A percentile compares a stretch with the other conserved stretches of the same genome.
Conservation (phyloP, 768 basidiomycete species). For the Hericium rajendrae region DNA sequence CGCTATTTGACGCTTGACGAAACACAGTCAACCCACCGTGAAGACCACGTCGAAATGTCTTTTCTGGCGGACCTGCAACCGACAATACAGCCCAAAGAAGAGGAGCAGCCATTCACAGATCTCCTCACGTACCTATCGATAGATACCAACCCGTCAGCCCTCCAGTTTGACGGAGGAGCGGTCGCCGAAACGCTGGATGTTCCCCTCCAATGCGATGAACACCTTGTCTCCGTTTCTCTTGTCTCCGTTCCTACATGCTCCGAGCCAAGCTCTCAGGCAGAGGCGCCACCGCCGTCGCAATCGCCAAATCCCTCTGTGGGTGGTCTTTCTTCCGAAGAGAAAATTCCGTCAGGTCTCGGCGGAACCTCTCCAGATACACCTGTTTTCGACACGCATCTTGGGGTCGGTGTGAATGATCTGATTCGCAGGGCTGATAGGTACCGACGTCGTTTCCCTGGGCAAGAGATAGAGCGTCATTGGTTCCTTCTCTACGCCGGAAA, state of each 20-base stretch:
- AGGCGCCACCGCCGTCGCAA: neutral
- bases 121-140: neutral
- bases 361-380: conserved; percentile 25
- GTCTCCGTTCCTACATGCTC: too few species aligned
- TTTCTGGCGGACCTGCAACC: neutral
- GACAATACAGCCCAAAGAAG: neutral
- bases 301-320: neutral
- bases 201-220: neutral
- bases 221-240: neutral
- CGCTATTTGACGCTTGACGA: conserved; percentile 24
- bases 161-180: neutral
- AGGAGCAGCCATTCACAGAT: neutral
- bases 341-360: neutral
- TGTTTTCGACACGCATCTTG: conserved; percentile 54
- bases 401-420: conserved; percentile 45
- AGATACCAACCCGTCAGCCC: too few species aligned
- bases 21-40: neutral
- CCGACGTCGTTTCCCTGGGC: conserved; percentile 40
- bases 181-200: neutral
- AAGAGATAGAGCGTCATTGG: conserved; percentile 58
- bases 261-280: too few species aligned
- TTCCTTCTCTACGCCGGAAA: conserved; percentile 60
- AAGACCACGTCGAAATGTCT: too few species aligned
- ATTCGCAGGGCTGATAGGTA: conserved; percentile 46
- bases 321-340: neutral